Base-by-base conservation (phyloP, 2,329 filamentous ascomycete species). In the Nemania serpens region DNA sequence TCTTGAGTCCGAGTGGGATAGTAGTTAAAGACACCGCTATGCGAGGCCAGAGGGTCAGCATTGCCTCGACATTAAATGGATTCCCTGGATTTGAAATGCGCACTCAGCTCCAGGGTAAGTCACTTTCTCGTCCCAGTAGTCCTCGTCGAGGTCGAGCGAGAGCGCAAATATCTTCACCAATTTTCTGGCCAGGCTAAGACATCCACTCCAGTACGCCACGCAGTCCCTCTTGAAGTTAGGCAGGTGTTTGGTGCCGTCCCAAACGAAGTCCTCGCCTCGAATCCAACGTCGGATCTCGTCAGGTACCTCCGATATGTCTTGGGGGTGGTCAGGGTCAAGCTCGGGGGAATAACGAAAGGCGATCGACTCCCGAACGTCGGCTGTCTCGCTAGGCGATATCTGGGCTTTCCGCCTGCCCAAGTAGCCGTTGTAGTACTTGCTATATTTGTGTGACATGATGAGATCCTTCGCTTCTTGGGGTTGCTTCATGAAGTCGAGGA, bases 151-250 rank as follows among this genome's bases (percentile, higher is more conserved):
- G 11, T 79, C 78, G 2, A 88, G 75, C 4, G 80, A 80, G 2
- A 88, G 74, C 0, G 85, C 84, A 66, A 88, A 85, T 6, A 79
- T 73, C 4, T 76, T 75, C 2, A 84, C 78, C 34, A 88, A 69
- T 37, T 75, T 77, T 20, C 85, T 76, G 0, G 84, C 80, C 1
- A 88, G 75, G 0, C 65, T 74, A 11, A 88, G 74, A 39, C 81
- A 82, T 6, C 75, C 71, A 18, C 73, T 69, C 76, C 81, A 85
- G 67, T 86, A 84, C 1, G 66, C 65, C 9, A 83, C 66, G 2
- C 79, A 72, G 15, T 79, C 77, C 0, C 76, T 64, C 63, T 81
- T 81, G 72, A 87, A 84, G 5, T 70, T 68, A 11, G 80, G 79
- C 0, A 84, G 61, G 60, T 83, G 78, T 1, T 70, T 67, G 1